phyloP scores from a whole-genome alignment of 2,329 filamentous ascomycete genomes.

The Zymoseptoria tritici region DNA sequence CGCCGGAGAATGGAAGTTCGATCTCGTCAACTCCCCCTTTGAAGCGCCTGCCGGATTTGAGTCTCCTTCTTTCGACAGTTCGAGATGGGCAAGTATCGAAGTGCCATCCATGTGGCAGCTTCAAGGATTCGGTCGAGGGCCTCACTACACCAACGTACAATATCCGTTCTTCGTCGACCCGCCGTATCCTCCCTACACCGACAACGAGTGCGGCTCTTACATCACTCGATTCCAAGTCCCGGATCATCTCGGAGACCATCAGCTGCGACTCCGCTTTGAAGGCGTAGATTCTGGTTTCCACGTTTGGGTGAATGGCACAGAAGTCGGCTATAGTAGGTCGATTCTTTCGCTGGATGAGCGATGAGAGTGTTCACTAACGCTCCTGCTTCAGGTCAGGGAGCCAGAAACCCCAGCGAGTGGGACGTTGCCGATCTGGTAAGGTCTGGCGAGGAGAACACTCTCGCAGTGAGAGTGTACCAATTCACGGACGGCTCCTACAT shows the following conservation, averaged over 20 bases:
- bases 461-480: conserved; percentile 62
- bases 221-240: conserved; percentile 50
- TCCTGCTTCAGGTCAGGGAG: conserved; percentile 44
- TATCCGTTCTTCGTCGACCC: conserved; percentile 55
- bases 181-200: conserved; percentile 49
- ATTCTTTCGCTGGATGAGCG: no score
- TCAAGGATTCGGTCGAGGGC: conserved; percentile 55
- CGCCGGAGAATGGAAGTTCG: conserved; percentile 34
- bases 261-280: conserved; percentile 60
- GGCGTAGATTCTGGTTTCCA: conserved; percentile 67
- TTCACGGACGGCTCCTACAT: conserved; percentile 64
- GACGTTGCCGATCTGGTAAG: conserved; percentile 52
- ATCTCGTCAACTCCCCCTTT: conserved; percentile 30
- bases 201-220: conserved; percentile 61
- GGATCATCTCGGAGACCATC: conserved; percentile 35
- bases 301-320: conserved; percentile 57
- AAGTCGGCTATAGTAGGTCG: conserved; percentile 53
- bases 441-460: conserved; percentile 42
- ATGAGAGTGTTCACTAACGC: no score
- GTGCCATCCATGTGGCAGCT: conserved; percentile 59
- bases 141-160: conserved; percentile 62
- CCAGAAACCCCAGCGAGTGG: conserved; percentile 62
- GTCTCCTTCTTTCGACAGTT: conserved; percentile 28
- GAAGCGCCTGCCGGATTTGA: conserved; percentile 32
- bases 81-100: conserved; percentile 45